phyloP scores from a whole-genome alignment of 2,329 filamentous ascomycete genomes.

The Fusarium setosum region DNA sequence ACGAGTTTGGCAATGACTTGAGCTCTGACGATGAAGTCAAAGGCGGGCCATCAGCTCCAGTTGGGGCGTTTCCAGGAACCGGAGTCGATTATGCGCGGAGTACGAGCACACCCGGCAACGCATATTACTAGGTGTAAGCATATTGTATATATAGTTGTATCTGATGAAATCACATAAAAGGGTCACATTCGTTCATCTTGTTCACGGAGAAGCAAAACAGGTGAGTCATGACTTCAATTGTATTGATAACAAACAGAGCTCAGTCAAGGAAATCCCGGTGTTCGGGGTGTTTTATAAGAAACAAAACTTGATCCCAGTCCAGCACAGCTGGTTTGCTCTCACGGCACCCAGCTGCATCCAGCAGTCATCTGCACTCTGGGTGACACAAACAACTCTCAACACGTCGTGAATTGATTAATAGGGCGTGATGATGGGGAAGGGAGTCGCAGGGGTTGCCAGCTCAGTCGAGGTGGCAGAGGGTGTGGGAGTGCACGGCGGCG shows the following conservation, averaged over 20 bases:
- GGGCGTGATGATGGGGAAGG: constrained; percentile 1
- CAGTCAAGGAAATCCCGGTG: neutral
- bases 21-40: constrained; percentile 54
- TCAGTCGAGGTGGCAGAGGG: too few species aligned
- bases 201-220: neutral
- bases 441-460: too few species aligned
- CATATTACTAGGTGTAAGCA: constrained; percentile 49
- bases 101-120: constrained; percentile 47
- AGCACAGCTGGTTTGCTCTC: neutral
- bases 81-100: constrained; percentile 50
- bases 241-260: neutral
- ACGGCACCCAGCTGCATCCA: neutral
- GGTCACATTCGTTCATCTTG: neutral
- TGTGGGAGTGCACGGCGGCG: constrained; percentile 37
- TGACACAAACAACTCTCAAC: neutral
- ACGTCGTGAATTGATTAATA: neutral
- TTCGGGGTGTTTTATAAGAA: neutral
- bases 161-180: neutral
- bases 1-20: constrained; percentile 47
- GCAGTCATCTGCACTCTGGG: neutral
- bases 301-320: neutral
- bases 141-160: neutral
- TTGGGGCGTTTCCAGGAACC: constrained; percentile 64
- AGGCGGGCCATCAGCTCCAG: constrained; percentile 47
- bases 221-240: neutral